Percentiles rank a stretch among this genome's conserved stretches.
Conservation (phyloP, 116 monocot genomes). For the Dioscorea cayenensis region DNA sequence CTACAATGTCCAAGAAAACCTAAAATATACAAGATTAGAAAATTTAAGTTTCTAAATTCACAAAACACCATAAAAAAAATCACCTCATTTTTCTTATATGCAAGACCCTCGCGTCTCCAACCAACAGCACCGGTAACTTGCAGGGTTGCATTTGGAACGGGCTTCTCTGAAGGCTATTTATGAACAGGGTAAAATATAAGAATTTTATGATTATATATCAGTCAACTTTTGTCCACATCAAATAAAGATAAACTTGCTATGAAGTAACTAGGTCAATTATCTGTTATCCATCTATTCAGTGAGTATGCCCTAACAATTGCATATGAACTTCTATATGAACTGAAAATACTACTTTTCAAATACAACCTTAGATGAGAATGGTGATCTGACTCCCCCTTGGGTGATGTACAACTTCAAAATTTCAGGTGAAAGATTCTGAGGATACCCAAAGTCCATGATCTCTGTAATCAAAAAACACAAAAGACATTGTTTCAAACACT, state of each 20-base stretch:
- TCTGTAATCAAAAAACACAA: slow-evolving; percentile 36
- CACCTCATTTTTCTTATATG: slow-evolving; percentile 99
- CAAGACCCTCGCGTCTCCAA: slow-evolving; percentile 97
- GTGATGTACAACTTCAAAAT: slow-evolving; percentile 99
- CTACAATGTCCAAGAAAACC: slow-evolving; percentile 99
- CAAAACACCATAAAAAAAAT: not conserved
- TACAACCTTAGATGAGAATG: slow-evolving; percentile 91
- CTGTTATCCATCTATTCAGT: not conserved
- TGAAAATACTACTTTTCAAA: not conserved
- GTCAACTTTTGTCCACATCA: too few relatives aligned
- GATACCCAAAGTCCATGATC: slow-evolving; percentile 99
- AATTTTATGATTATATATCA: too few relatives aligned
- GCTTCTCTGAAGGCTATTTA: slow-evolving; percentile 64
- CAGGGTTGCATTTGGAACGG: slow-evolving; percentile 95
- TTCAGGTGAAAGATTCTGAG: slow-evolving; percentile 97
- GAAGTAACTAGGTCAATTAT: not conserved
- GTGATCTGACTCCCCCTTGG: slow-evolving; percentile 95
- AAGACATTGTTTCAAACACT: not conserved
- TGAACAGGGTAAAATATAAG: not conserved
- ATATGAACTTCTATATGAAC: not conserved
- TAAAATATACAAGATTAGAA: slow-evolving; percentile 14
- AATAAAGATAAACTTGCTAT: too few relatives aligned
- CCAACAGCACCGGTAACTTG: slow-evolving; percentile 99
- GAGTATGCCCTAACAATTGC: not conserved
- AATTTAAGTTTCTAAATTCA: not conserved